Percentiles rank a stretch among this genome's conserved stretches.
phyloP scores from a whole-genome alignment of 352 stramenopile genomes.

The Thraustochytrium sp. region DNA sequence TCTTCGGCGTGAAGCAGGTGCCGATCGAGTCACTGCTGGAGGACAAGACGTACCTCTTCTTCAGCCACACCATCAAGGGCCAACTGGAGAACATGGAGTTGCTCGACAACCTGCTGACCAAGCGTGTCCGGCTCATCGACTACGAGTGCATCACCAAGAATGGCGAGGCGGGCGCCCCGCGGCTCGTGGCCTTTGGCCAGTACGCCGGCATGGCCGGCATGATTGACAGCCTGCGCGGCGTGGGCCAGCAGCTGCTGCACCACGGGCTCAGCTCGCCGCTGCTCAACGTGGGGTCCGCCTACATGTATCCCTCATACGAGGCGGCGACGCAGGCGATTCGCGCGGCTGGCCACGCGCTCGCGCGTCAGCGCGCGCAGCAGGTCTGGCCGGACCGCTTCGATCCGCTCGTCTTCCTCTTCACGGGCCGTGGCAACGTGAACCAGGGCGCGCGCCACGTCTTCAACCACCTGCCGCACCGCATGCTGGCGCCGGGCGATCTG shows the following conservation, averaged over 20 bases:
- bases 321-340: slow-evolving; percentile 73
- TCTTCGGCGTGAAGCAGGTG: slow-evolving; percentile 91
- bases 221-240: slow-evolving; percentile 82
- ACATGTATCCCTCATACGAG: slow-evolving; percentile 86
- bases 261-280: slow-evolving; percentile 86
- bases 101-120: slow-evolving; percentile 79
- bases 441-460: slow-evolving; percentile 90
- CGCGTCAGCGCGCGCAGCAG: slow-evolving; percentile 62
- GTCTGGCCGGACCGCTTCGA: slow-evolving; percentile 64
- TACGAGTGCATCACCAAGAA: slow-evolving; percentile 89
- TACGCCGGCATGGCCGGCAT: slow-evolving; percentile 88
- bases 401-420: slow-evolving; percentile 78
- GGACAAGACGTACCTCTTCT: slow-evolving; percentile 93
- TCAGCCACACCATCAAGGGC: slow-evolving; percentile 93
- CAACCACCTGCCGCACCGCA: slow-evolving; percentile 83
- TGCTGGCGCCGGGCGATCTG: slow-evolving; percentile 77
- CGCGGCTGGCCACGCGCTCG: slow-evolving; percentile 71
- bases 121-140: slow-evolving; percentile 86
- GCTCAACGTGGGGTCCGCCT: slow-evolving; percentile 80
- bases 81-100: slow-evolving; percentile 91
- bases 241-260: slow-evolving; percentile 84
- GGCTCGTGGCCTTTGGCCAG: slow-evolving; percentile 85
- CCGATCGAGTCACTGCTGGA: slow-evolving; percentile 67
- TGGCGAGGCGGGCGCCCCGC: slow-evolving; percentile 65
- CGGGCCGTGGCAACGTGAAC: slow-evolving; percentile 86